Conservation (phyloP, 2,329 filamentous ascomycete genomes). For the Penicillium sp. region DNA sequence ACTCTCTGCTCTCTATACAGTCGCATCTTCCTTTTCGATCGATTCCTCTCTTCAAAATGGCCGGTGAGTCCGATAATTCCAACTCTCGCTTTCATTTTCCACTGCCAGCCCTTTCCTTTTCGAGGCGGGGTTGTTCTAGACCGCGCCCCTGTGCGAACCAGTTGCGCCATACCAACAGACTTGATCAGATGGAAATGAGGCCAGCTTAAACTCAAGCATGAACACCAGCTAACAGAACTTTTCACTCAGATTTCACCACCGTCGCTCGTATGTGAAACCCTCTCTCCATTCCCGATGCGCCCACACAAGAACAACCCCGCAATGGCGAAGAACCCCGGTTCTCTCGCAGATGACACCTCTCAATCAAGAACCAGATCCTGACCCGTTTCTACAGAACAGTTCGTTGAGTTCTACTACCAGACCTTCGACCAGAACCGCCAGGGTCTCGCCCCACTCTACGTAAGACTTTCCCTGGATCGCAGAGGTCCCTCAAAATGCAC, state of each 20-base stretch:
- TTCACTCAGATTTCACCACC: conserved; percentile 31
- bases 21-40: conserved; percentile 17
- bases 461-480: conserved; percentile 45
- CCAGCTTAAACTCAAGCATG: background rate
- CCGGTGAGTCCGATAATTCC: conserved; percentile 25
- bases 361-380: conserved; percentile 9
- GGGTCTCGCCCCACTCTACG: conserved; percentile 68
- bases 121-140: conserved; percentile 7
- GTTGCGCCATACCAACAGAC: conserved; percentile 14
- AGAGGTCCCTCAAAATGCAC: background rate
- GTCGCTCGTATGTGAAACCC: conserved; percentile 38
- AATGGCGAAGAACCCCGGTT: background rate
- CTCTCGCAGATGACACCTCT: background rate
- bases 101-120: background rate
- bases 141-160: conserved; percentile 11
- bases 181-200: conserved; percentile 3
- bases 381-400: conserved; percentile 60
- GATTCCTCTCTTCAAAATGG: conserved; percentile 29
- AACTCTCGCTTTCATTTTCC: background rate
- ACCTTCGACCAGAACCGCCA: conserved; percentile 72
- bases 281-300: conserved; percentile 1
- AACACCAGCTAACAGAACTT: conserved; percentile 10
- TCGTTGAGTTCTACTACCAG: conserved; percentile 85
- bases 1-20: conserved; percentile 16
- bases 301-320: conserved; percentile 7